Percentiles rank a stretch among this genome's conserved stretches.
phyloP scores from a whole-genome alignment of 139 green algal genomes.

The Chlamydomonas asymmetrica region DNA sequence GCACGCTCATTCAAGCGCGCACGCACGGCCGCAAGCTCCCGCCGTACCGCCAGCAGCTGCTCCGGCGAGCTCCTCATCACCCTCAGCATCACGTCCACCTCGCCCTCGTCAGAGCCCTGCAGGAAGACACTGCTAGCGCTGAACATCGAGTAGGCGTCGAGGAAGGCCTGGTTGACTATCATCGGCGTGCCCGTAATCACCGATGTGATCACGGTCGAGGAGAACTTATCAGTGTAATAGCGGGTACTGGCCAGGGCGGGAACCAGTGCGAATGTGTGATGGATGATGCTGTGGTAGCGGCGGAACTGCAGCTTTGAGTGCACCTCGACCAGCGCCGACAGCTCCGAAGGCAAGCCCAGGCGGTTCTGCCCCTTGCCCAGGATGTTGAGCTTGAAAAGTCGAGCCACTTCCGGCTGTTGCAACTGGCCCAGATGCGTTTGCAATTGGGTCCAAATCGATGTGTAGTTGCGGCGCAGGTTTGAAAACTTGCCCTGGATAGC shows the following conservation, averaged over 20 bases:
- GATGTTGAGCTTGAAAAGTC: constrained; percentile 35
- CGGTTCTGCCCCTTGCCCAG: constrained; percentile 43
- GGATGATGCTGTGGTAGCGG: constrained; percentile 31
- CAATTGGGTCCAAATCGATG: constrained; percentile 38
- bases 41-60: background rate
- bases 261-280: constrained; percentile 37
- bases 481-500: constrained; percentile 49
- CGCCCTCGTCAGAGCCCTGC: constrained; percentile 12
- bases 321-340: constrained; percentile 25
- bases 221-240: constrained; percentile 43
- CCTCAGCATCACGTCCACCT: constrained; percentile 45
- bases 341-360: constrained; percentile 25
- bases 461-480: constrained; percentile 50
- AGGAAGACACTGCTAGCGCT: constrained; percentile 11
- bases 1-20: constrained; percentile 7
- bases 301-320: constrained; percentile 19
- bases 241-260: constrained; percentile 21
- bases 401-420: background rate
- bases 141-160: constrained; percentile 41
- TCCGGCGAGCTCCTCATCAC: constrained; percentile 1
- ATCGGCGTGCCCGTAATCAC: constrained; percentile 48
- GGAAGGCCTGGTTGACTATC: constrained; percentile 31
- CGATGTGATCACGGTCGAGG: constrained; percentile 42
- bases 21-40: background rate
- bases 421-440: background rate